Percentiles rank a stretch among this genome's conserved stretches.
phyloP scores from a whole-genome alignment of 163 green algal species.

The Chlorella variabilis region DNA sequence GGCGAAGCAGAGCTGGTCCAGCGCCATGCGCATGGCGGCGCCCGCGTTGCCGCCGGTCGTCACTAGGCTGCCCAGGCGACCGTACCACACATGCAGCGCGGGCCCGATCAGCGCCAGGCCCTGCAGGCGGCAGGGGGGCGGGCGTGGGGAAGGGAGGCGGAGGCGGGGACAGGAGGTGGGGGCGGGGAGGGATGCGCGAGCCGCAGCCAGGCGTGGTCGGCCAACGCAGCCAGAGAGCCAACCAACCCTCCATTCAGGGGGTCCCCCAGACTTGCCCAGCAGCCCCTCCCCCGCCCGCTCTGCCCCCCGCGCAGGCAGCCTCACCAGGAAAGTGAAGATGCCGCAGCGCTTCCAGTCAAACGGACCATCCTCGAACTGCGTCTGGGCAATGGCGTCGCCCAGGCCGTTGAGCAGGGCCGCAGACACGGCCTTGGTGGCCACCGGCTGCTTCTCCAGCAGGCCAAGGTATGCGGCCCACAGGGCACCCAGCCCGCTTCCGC shows the following conservation, averaged over 20 bases:
- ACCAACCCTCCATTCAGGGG: not conserved
- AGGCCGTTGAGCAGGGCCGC: constrained; percentile 83
- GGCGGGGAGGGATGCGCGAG: too few species aligned
- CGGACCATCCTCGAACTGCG: constrained; percentile 64
- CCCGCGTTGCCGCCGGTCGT: constrained; percentile 53
- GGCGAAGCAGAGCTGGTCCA: constrained; percentile 91
- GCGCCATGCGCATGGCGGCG: constrained; percentile 57
- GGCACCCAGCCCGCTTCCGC: constrained; percentile 33
- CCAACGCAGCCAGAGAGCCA: not conserved
- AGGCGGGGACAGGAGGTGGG: not conserved
- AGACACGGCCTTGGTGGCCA: constrained; percentile 81
- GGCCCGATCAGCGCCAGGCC: constrained; percentile 78
- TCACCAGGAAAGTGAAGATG: constrained; percentile 80
- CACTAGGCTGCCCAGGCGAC: constrained; percentile 59
- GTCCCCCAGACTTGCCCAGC: not conserved
- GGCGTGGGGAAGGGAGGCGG: not conserved
- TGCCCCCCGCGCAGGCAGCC: not conserved
- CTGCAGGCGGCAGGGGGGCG: constrained; percentile 26
- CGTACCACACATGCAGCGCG: constrained; percentile 87
- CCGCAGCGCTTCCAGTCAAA: constrained; percentile 71
- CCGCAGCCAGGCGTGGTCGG: too few species aligned
- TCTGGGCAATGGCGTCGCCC: constrained; percentile 83
- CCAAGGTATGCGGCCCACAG: constrained; percentile 73
- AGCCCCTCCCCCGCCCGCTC: not conserved
- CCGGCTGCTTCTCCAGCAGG: constrained; percentile 41